Evolutionary conservation across 2,329 filamentous ascomycete genomes (phyloP), one percentile per base, ranked within the genome.

Genomic region (Claviceps maximensis): DNA sequence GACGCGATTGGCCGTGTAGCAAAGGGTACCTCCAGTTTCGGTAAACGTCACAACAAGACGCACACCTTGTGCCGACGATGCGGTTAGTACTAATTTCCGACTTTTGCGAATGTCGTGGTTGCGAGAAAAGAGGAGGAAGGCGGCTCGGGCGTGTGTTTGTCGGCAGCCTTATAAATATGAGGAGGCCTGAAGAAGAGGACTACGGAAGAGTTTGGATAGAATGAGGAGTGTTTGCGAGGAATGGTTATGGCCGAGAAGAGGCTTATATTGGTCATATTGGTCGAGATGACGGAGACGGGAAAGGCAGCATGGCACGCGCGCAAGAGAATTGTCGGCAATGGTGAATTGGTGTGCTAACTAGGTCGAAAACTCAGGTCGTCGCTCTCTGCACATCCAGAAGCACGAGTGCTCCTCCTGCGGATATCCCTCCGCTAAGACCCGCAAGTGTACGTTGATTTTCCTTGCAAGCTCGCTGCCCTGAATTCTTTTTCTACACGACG

Each of bases 381-480:
- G 93, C 73, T 95, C 93, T 69, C 85, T 96, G 76, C 93, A 98
- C 86, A 84, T 97, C 79, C 93, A 98, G 82, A 98, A 98, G 87
- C 86, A 95, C 77, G 94, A 89, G 71, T 98, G 93, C 81, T 75
- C 91, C 66, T 78, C 78, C 62, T 98, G 93, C 82, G 93, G 90
- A 73, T 98, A 96, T 79, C 93, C 93, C 71, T 79, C 89, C 72
- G 93, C 93, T 75, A 95, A 95, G 84, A 90, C 81, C 75, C 85
- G 93, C 75, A 94, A 95, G 84, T 98, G 91, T 97, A 95, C 72
- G 91, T 87, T 60, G 1, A 17, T 19, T 52, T 49, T 29, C 19
- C 12, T 13, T 2, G 21, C 17, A 47, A 41, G 13, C 44, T 31
- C 36, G n/a, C 31, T 40, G 8, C 17, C 4, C 33, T 33, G 23